These are phyloP conservation scores for Lactifluus echinatus DNA, from an alignment of 768 basidiomycete genomes.

Conservation along the genomic window DNA sequence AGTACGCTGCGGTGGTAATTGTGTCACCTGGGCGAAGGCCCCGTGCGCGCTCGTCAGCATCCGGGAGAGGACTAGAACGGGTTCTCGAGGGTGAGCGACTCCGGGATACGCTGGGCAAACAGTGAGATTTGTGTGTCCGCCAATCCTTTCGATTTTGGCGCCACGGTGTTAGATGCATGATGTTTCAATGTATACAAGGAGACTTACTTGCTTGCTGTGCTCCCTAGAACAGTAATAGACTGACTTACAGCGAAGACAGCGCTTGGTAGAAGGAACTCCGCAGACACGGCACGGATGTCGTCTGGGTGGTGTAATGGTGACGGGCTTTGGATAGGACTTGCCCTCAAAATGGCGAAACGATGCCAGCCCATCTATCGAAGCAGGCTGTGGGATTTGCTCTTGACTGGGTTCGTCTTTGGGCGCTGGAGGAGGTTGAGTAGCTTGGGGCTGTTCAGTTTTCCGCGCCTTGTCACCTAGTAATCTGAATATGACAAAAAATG, in stretches of 20 bases:
- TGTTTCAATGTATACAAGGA: too few relatives aligned
- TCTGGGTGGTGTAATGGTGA: neutral
- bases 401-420: neutral
- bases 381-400: neutral
- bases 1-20: slow-evolving; percentile 8
- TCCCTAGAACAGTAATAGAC: slow-evolving; percentile 15
- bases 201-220: slow-evolving; percentile 7
- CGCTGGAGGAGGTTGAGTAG: neutral
- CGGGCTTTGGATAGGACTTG: slow-evolving; percentile 1
- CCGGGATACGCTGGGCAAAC: slow-evolving; percentile 5
- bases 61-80: slow-evolving; percentile 2
- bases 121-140: slow-evolving; percentile 12
- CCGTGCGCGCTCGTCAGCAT: slow-evolving; percentile 1
- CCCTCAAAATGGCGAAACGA: slow-evolving; percentile 2
- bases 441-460: neutral
- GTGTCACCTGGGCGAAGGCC: slow-evolving; percentile 12
- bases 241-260: slow-evolving; percentile 13
- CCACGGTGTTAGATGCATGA: neutral
- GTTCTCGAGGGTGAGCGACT: slow-evolving; percentile 14
- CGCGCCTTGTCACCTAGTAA: slow-evolving; percentile 1
- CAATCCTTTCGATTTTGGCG: slow-evolving; percentile 5
- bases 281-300: slow-evolving; percentile 15
- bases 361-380: neutral
- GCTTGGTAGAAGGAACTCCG: slow-evolving; percentile 10
- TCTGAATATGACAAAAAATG: slow-evolving; percentile 10